Conservation (phyloP, 306 rosid genomes). For the Corylus heterophylla region DNA sequence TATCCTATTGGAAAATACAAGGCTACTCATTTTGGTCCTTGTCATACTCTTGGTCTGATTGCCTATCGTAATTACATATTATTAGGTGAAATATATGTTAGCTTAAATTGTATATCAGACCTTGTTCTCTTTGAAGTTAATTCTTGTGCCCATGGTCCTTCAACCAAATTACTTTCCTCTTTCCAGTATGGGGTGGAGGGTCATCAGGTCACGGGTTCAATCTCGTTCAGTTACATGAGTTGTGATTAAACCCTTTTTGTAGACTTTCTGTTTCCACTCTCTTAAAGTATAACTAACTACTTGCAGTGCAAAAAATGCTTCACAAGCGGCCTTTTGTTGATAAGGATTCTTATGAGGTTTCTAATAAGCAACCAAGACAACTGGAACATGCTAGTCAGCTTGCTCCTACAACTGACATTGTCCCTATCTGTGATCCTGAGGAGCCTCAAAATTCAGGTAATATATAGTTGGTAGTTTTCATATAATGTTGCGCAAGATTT, state of each 20-base stretch:
- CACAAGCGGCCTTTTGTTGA: constrained; percentile 31
- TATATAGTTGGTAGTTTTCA: neutral
- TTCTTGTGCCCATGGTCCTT: neutral
- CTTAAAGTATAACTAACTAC: constrained; percentile 1
- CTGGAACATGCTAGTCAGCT: constrained; percentile 25
- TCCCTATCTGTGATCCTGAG: constrained; percentile 15
- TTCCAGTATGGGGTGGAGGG: neutral
- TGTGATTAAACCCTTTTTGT: neutral
- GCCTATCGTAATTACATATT: no score
- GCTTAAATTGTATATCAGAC: neutral
- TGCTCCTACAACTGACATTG: constrained; percentile 15
- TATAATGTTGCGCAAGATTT: neutral
- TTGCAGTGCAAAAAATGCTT: constrained; percentile 33
- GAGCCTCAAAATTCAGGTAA: constrained; percentile 32
- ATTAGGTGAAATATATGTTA: neutral
- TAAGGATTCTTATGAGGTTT: constrained; percentile 34
- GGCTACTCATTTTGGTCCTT: neutral
- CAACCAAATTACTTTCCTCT: neutral
- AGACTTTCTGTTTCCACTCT: neutral
- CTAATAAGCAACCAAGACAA: constrained; percentile 34
- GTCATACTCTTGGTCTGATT: neutral
- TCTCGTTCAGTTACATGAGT: neutral
- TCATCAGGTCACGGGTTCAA: neutral
- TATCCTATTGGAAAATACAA: neutral
- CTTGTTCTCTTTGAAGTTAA: neutral